A percentile compares a stretch with the other conserved stretches of the same genome.
Evolutionary conservation across 202 grass and related monocot genomes (phyloP).

Genomic region (Dendrocalamus latiflorus): DNA sequence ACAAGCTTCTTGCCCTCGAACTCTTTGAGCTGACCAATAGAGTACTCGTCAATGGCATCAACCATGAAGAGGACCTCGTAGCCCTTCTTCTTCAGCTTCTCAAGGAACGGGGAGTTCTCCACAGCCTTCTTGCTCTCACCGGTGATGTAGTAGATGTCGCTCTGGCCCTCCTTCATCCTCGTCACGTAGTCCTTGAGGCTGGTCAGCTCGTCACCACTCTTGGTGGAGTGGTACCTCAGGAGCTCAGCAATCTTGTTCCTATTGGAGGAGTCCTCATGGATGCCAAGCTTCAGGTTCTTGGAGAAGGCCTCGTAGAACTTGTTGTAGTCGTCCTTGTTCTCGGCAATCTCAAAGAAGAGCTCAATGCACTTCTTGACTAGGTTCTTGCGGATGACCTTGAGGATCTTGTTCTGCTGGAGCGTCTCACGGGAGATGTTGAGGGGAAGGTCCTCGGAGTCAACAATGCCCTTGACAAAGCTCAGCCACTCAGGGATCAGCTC

Average conservation of each 20-base stretch:
- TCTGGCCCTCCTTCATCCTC: constrained; percentile 95
- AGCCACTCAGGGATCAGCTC: constrained; percentile 87
- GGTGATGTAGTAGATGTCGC: constrained; percentile 86
- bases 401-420: constrained; percentile 99
- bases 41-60: constrained; percentile 90
- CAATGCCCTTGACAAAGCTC: constrained; percentile 94
- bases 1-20: constrained; percentile 95
- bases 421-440: constrained; percentile 92
- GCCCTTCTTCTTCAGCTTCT: constrained; percentile 94
- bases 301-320: constrained; percentile 97
- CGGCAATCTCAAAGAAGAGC: constrained; percentile 91
- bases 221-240: constrained; percentile 87
- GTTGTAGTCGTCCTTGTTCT: constrained; percentile 97
- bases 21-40: constrained; percentile 92
- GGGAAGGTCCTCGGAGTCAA: constrained; percentile 92
- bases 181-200: constrained; percentile 97
- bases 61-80: constrained; percentile 90
- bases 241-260: constrained; percentile 79
- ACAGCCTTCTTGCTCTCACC: constrained; percentile 97
- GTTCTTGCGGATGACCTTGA: constrained; percentile 94
- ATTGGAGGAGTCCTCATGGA: constrained; percentile 77
- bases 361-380: constrained; percentile 91
- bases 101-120: constrained; percentile 93
- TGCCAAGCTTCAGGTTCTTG: constrained; percentile 90
- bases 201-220: constrained; percentile 89